Conservation (phyloP, 2,329 filamentous ascomycete species). For the Pseudogymnoascus sp. region DNA sequence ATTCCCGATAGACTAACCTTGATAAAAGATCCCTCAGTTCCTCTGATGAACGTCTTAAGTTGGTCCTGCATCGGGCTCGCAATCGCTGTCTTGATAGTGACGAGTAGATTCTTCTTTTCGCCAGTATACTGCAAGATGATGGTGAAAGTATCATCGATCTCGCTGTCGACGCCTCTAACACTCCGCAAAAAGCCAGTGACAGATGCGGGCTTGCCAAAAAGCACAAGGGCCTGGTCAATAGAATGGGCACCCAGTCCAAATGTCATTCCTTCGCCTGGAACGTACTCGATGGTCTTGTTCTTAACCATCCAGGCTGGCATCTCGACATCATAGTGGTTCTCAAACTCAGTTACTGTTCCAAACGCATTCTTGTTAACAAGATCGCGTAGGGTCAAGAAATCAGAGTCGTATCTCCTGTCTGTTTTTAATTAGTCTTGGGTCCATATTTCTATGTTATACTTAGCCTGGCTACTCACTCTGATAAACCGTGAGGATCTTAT, state of each 20-base stretch:
- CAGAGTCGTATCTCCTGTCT: constrained; percentile 32
- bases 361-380: constrained; percentile 22
- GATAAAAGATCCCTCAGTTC: constrained; percentile 31
- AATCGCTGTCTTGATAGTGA: constrained; percentile 30
- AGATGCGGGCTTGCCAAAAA: constrained; percentile 30
- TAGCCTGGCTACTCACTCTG: constrained; percentile 27
- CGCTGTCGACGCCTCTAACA: constrained; percentile 23
- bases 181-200: constrained; percentile 28
- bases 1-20: constrained; percentile 25
- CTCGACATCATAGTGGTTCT: constrained; percentile 34
- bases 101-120: constrained; percentile 27
- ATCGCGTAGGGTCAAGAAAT: constrained; percentile 31
- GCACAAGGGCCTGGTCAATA: constrained; percentile 32
- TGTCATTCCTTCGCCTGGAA: constrained; percentile 34
- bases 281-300: constrained; percentile 30
- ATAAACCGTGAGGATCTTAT: constrained; percentile 31
- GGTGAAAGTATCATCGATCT: constrained; percentile 31
- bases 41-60: constrained; percentile 29
- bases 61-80: constrained; percentile 26
- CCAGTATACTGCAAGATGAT: constrained; percentile 31
- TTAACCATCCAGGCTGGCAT: constrained; percentile 33
- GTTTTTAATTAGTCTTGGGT: constrained; percentile 10
- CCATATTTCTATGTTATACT: not conserved
- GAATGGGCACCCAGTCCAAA: constrained; percentile 37
- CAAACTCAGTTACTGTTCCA: constrained; percentile 28